Conservation (phyloP, 2,329 filamentous ascomycete genomes). For the Tolypocladium tropicale region DNA sequence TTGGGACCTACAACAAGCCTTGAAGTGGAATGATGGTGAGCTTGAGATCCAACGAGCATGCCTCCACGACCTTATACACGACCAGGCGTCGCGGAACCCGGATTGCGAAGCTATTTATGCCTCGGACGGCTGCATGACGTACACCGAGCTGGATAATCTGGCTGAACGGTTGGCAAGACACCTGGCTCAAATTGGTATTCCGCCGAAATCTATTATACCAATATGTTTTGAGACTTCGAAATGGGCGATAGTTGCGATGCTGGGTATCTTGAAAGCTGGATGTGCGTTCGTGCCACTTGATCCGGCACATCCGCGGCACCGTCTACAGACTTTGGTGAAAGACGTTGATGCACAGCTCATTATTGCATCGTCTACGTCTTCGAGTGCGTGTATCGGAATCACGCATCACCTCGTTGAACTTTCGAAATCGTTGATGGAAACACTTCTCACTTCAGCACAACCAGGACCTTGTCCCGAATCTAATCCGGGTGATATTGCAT, state of each 20-base stretch:
- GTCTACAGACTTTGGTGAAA: background rate
- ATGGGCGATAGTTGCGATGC: slow-evolving; percentile 8
- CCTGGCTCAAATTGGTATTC: slow-evolving; percentile 10
- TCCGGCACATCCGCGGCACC: slow-evolving; percentile 2
- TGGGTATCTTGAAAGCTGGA: slow-evolving; percentile 9
- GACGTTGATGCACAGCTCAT: background rate
- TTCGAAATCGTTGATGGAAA: background rate
- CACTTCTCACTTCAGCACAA: background rate
- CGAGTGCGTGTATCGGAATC: background rate
- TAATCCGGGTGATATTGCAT: slow-evolving; percentile 4
- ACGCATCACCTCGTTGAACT: background rate
- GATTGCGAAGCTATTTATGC: slow-evolving; percentile 24
- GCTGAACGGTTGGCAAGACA: slow-evolving; percentile 3
- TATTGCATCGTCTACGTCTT: background rate
- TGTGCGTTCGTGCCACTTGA: slow-evolving; percentile 7
- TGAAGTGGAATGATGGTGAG: background rate
- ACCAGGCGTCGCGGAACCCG: background rate
- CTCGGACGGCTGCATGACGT: slow-evolving; percentile 30
- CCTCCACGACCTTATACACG: background rate
- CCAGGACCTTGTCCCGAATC: background rate
- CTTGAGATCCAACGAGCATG: background rate
- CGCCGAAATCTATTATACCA: background rate
- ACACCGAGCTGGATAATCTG: slow-evolving; percentile 17
- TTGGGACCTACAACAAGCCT: background rate
- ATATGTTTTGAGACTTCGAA: slow-evolving; percentile 3